Conservation (phyloP, 2,329 filamentous ascomycete genomes). For the Epichloe gansuensis region DNA sequence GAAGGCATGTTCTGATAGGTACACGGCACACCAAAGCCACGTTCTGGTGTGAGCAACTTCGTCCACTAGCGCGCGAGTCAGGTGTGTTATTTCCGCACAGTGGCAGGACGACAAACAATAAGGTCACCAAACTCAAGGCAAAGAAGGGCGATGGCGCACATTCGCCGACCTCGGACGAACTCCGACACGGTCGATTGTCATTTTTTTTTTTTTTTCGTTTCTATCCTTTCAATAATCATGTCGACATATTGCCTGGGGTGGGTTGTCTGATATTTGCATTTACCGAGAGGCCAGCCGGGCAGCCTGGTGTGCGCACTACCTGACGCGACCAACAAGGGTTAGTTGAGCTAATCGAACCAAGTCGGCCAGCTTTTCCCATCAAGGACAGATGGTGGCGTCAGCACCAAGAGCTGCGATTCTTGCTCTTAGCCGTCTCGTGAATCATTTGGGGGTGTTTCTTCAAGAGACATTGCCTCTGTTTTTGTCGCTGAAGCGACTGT, state of each 20-base stretch:
- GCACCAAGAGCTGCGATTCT: neutral
- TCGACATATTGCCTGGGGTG: neutral
- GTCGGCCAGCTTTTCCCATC: neutral
- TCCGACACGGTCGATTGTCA: slow-evolving; percentile 6
- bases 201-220: neutral
- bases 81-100: neutral
- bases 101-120: too few species aligned
- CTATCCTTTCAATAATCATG: neutral
- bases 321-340: neutral
- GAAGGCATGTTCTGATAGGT: neutral
- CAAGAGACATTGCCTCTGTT: neutral
- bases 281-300: slow-evolving; percentile 4
- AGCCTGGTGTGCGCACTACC: neutral
- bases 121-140: neutral
- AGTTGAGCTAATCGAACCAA: neutral
- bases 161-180: slow-evolving; percentile 8
- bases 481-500: too few species aligned
- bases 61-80: neutral
- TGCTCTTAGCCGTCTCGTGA: neutral
- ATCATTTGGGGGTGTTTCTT: neutral
- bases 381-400: slow-evolving; percentile 1
- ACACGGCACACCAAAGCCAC: neutral
- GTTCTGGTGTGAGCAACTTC: neutral
- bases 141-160: neutral
- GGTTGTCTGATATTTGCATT: slow-evolving; percentile 4